A percentile compares a stretch with the other conserved stretches of the same genome.
These are phyloP conservation scores for Hyparrhenia diplandra DNA, from an alignment of 176 grass and related monocot species.

Conservation along the genomic window DNA sequence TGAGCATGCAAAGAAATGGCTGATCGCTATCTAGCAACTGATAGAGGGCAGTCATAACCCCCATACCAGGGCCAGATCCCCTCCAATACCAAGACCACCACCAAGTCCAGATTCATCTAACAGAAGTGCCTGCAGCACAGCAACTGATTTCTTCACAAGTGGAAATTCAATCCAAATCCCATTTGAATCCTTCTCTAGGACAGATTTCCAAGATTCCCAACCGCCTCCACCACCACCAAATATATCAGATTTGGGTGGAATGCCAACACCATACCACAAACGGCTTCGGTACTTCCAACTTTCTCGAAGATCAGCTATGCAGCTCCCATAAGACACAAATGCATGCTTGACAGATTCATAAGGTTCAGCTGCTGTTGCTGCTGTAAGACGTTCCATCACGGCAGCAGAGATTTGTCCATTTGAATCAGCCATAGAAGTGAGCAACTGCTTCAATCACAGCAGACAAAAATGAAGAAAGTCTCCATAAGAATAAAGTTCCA, in stretches of 20 bases:
- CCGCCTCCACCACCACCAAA: conserved; percentile 87
- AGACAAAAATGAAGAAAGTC: conserved; percentile 28
- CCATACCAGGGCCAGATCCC: conserved; percentile 96
- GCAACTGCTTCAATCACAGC: conserved; percentile 62
- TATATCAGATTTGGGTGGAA: conserved; percentile 63
- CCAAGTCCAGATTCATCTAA: conserved; percentile 98
- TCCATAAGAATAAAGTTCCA: conserved; percentile 30
- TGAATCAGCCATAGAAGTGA: conserved; percentile 94
- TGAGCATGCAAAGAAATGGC: conserved; percentile 98
- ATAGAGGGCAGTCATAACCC: conserved; percentile 87
- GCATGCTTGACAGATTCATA: conserved; percentile 95
- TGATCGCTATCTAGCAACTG: conserved; percentile 97
- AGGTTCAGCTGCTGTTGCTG: conserved; percentile 93
- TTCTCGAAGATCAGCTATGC: conserved; percentile 73
- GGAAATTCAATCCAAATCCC: conserved; percentile 90
- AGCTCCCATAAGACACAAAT: conserved; percentile 95
- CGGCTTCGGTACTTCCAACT: conserved; percentile 96
- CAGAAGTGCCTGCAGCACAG: conserved; percentile 88
- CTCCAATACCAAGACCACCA: conserved; percentile 85
- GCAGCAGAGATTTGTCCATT: conserved; percentile 96
- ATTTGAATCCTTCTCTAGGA: conserved; percentile 75
- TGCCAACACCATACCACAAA: conserved; percentile 90
- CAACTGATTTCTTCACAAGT: conserved; percentile 93
- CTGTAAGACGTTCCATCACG: conserved; percentile 92
- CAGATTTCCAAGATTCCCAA: conserved; percentile 70